Evolutionary conservation across 2,329 filamentous ascomycete genomes (phyloP), one percentile per base, ranked within the genome.

Genomic region (Fusarium xyrophilum): DNA sequence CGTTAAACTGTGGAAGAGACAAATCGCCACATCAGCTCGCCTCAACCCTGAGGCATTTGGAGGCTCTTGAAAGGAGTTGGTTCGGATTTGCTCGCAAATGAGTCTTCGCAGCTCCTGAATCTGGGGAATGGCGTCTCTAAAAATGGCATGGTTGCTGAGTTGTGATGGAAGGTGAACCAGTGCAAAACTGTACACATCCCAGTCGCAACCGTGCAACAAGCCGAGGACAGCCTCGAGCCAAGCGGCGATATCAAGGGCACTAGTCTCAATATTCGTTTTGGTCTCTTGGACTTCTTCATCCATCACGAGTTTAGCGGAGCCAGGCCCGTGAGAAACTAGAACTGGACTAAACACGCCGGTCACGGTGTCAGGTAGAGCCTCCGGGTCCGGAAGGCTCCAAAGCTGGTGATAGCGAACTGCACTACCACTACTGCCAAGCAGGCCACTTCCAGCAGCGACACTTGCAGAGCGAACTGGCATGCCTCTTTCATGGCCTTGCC

Each of bases 171-270:
- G 82, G 77, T 97, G 92, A 9, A 93, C 91, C 32, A 99, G 83
- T 21, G 95, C 86, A 76, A 95, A 97, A 78, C 93, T 95, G 82
- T 97, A 97, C 3, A 97, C 83, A 76, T 98, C 93, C 94, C 95
- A 98, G 65, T 96, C 90, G 48, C 88, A 87, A 40, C 90, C 91
- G 57, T 89, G 85, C 43, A 97, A 81, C n/a, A 96, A 81, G n/a
- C 84, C 84, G 28, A 93, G 86, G 38, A 96, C 83, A 14, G 89
- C 85, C 67, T 94, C 91, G n/a, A 97, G 83, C 91, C 93, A 97
- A 40, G 84, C 79, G 17, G 85, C 83, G 47, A 91, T 84, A 56
- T 88, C 85, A 56, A 93, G 80, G 11, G 84, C 79, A 4, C 81
- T 78, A n/a, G 80, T 76, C 58, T 78, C 79, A 47, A 77, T 72